phyloP scores from a whole-genome alignment of 2,329 filamentous ascomycete genomes.

The Neoscytalidium dimidiatum region DNA sequence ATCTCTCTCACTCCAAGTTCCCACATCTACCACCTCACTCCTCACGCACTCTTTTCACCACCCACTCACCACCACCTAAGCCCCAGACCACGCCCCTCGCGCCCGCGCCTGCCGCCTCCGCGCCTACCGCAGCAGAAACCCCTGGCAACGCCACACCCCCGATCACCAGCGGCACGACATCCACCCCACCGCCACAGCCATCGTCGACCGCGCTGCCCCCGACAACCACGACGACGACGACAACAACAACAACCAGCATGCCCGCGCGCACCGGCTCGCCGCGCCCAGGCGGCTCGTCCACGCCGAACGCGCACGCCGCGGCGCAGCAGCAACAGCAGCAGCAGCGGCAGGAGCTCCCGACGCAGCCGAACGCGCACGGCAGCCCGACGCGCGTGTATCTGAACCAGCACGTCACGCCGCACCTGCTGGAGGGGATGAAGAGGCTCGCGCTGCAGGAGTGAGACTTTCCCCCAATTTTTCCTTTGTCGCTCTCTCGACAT shows the following conservation, averaged over 20 bases:
- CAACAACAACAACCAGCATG: conserved; percentile 4
- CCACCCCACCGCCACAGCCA: conserved; percentile 10
- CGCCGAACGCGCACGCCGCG: neutral
- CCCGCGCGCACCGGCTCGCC: conserved; percentile 27
- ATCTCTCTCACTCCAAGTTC: too few relatives aligned
- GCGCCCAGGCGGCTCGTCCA: neutral
- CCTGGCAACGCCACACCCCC: conserved; percentile 11
- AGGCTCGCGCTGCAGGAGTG: conserved; percentile 49
- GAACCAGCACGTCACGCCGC: conserved; percentile 52
- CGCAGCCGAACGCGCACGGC: conserved; percentile 47
- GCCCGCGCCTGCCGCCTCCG: conserved; percentile 2
- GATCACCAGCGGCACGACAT: conserved; percentile 26
- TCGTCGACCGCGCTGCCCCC: conserved; percentile 4
- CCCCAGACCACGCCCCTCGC: neutral
- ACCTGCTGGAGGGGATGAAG: conserved; percentile 56
- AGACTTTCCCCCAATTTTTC: conserved; percentile 22
- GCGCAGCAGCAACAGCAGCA: conserved; percentile 2
- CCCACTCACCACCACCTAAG: neutral
- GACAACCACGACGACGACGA: neutral
- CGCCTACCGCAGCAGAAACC: conserved; percentile 4
- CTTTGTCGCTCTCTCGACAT: neutral
- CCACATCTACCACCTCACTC: conserved; percentile 16
- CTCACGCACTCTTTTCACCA: neutral
- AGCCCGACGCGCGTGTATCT: conserved; percentile 51
- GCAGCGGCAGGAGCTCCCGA: conserved; percentile 23